phyloP scores from a whole-genome alignment of 768 basidiomycete genomes.

The Boletus rubropictus region DNA sequence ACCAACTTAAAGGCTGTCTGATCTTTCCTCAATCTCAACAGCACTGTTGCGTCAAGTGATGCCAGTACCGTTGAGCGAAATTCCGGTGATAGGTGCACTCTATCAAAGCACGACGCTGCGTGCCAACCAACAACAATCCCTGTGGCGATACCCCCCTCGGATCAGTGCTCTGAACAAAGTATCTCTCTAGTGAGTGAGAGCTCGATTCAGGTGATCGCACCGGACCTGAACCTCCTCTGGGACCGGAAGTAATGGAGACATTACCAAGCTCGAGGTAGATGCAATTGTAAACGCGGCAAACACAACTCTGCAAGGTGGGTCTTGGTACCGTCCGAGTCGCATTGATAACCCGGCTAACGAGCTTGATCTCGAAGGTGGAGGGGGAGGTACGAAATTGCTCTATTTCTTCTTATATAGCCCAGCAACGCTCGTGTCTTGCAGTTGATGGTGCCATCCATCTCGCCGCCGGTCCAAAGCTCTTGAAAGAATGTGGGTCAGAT shows the following conservation, averaged over 20 bases:
- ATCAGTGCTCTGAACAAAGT: conserved; percentile 45
- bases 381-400: conserved; percentile 54
- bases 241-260: conserved; percentile 63
- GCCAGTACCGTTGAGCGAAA: conserved; percentile 34
- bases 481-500: conserved; percentile 58
- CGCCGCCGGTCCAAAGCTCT: conserved; percentile 61
- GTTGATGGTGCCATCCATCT: conserved; percentile 81
- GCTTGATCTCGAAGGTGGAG: conserved; percentile 50
- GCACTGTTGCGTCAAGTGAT: conserved; percentile 8
- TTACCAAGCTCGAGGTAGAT: conserved; percentile 66
- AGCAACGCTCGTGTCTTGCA: conserved; percentile 21
- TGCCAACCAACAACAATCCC: conserved; percentile 24
- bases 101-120: conserved; percentile 42
- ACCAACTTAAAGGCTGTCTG: not conserved
- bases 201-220: not conserved
- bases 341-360: not conserved
- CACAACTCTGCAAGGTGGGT: conserved; percentile 55
- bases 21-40: not conserved
- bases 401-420: not conserved
- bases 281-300: conserved; percentile 84
- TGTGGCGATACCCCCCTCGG: conserved; percentile 31
- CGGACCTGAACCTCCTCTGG: not conserved
- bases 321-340: not conserved
- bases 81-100: conserved; percentile 52
- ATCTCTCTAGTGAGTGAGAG: conserved; percentile 56